Conservation (phyloP, 2,329 filamentous ascomycete species). For the Aureobasidium lini region DNA sequence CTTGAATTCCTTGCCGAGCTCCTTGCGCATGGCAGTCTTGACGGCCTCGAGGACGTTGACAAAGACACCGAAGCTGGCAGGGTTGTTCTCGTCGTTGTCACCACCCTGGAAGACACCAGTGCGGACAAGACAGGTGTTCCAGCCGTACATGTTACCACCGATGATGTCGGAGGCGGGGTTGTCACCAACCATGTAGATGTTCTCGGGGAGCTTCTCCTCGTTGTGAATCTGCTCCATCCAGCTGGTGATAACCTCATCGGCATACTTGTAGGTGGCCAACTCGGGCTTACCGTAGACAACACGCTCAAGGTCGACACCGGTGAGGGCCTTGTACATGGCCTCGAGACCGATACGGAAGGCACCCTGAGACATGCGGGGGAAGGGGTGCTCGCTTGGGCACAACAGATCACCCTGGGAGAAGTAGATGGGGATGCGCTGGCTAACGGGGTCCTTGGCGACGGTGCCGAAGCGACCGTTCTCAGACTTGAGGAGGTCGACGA, state of each 20-base stretch:
- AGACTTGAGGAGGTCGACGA: slow-evolving; percentile 63
- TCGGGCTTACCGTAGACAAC: slow-evolving; percentile 71
- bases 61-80: slow-evolving; percentile 71
- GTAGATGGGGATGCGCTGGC: slow-evolving; percentile 65
- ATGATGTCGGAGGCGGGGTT: slow-evolving; percentile 68
- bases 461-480: slow-evolving; percentile 62
- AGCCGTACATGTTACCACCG: slow-evolving; percentile 73
- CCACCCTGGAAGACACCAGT: slow-evolving; percentile 73
- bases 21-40: slow-evolving; percentile 57
- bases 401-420: slow-evolving; percentile 60
- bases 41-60: slow-evolving; percentile 65
- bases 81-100: slow-evolving; percentile 68
- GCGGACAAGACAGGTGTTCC: slow-evolving; percentile 72
- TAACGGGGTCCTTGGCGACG: slow-evolving; percentile 56
- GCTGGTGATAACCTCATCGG: slow-evolving; percentile 61
- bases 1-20: slow-evolving; percentile 67
- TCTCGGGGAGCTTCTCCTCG: slow-evolving; percentile 59
- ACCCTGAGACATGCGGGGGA: slow-evolving; percentile 64
- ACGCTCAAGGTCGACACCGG: slow-evolving; percentile 64
- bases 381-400: slow-evolving; percentile 48
- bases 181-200: slow-evolving; percentile 72
- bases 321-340: slow-evolving; percentile 65
- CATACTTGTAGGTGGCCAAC: slow-evolving; percentile 69
- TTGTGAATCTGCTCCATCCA: slow-evolving; percentile 74
- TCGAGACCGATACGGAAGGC: slow-evolving; percentile 69